Evolutionary conservation across 768 basidiomycete genomes (phyloP).

Genomic region (Tubosaeta sp.): DNA sequence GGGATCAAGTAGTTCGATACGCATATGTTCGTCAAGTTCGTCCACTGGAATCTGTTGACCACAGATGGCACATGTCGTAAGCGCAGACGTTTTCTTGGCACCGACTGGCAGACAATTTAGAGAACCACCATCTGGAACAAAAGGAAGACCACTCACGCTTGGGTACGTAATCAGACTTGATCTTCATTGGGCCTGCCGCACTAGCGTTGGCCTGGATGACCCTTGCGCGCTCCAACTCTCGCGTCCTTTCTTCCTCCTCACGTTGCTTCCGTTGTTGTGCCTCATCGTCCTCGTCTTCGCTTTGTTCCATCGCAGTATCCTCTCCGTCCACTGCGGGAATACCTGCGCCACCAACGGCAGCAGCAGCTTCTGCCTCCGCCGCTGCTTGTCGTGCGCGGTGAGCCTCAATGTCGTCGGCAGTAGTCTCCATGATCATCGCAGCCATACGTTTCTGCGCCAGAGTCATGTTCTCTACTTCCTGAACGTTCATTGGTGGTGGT

Average conservation of each 20-base stretch:
- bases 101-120: slow-evolving; percentile 48
- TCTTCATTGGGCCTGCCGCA: slow-evolving; percentile 82
- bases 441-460: slow-evolving; percentile 97
- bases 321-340: slow-evolving; percentile 42
- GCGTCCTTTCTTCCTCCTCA: slow-evolving; percentile 64
- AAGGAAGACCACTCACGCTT: slow-evolving; percentile 58
- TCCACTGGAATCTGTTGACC: slow-evolving; percentile 96
- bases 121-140: background rate
- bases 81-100: slow-evolving; percentile 54
- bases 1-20: slow-evolving; percentile 96
- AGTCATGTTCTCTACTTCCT: slow-evolving; percentile 95
- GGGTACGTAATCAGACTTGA: slow-evolving; percentile 93
- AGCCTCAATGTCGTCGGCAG: slow-evolving; percentile 81
- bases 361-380: slow-evolving; percentile 80
- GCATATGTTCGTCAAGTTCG: slow-evolving; percentile 96
- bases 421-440: slow-evolving; percentile 96
- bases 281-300: slow-evolving; percentile 78
- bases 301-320: slow-evolving; percentile 72
- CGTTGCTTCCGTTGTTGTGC: slow-evolving; percentile 54
- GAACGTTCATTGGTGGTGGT: slow-evolving; percentile 93
- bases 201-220: slow-evolving; percentile 79
- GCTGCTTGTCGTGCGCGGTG: slow-evolving; percentile 78
- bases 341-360: slow-evolving; percentile 67
- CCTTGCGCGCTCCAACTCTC: slow-evolving; percentile 71
- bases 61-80: slow-evolving; percentile 89